A percentile compares a stretch with the other conserved stretches of the same genome.
phyloP scores from a whole-genome alignment of 345 rosid genomes.

The Pistacia atlantica region DNA sequence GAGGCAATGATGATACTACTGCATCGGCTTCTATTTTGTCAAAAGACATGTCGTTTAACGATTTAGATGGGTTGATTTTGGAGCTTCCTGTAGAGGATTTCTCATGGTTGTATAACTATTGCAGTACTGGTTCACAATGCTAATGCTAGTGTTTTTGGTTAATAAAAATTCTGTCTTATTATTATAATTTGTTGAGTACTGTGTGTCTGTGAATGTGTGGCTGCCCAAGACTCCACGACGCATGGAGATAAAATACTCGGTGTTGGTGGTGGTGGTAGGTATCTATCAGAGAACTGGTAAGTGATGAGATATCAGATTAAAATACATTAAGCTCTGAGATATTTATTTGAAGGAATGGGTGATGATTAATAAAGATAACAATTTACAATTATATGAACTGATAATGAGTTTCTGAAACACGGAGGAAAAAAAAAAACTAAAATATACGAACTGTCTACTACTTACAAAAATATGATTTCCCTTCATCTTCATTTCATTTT shows the following conservation, averaged over 20 bases:
- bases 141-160: not conserved
- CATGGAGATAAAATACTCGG: not conserved
- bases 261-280: conserved; percentile 1
- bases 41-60: conserved; percentile 32
- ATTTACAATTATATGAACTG: too few species aligned
- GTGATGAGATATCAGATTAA: not conserved
- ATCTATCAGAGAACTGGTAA: not conserved
- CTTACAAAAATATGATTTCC: too few species aligned
- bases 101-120: conserved; percentile 21
- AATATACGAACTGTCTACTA: too few species aligned
- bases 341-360: too few species aligned
- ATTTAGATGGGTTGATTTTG: conserved; percentile 31
- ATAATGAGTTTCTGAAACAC: too few species aligned
- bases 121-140: not conserved
- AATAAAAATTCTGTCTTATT: too few species aligned
- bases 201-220: not conserved
- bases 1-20: too few species aligned
- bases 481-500: too few species aligned
- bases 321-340: too few species aligned
- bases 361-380: too few species aligned
- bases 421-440: too few species aligned
- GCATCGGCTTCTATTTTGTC: conserved; percentile 17
- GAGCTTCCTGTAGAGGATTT: conserved; percentile 41
- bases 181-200: not conserved
- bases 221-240: not conserved